Evolutionary conservation across 1,139 yeast species (phyloP), one percentile per base, ranked within the genome.

Genomic region (Casaregolazyma lundiana): DNA sequence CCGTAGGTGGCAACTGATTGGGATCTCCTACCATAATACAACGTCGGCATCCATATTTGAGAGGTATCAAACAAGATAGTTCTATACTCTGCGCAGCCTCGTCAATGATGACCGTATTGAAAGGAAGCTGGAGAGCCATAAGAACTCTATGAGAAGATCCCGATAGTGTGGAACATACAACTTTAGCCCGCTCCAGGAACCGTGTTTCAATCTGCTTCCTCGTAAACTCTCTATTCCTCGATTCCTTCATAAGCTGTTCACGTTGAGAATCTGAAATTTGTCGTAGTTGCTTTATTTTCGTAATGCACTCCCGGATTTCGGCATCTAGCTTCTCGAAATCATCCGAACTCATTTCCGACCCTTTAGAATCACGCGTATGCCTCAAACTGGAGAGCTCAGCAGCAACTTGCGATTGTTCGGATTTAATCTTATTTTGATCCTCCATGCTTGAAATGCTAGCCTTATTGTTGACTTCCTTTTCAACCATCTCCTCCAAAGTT

Each of bases 11-110:
- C 52, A 94, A 75, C 69, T 94, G 99, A 62, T 92, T 90, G 2
- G 98, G 98, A 70, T 94, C 99, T 61, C 99, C 99, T 44, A 94
- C 99, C 96, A 94, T 87, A 43, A 94, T 84, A 69, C 97, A 90
- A 48, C 81, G 80, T 52, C 76, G 81, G 59, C 96, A 87, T 1
- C 98, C 98, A 63, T 90, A 94, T 60, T 96, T 75, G 54, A 94
- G 72, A 0, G 99, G 99, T 59, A 92, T 92, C 29, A 94, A 76
- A 0, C 96, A 87, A 8, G 96, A 87, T 39, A 92, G 65, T 62
- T 94, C 99, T 40, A 94, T 92, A 78, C 96, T 85, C 65, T 94
- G 99, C 60, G 97, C 95, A 1, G 98, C 98, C 65, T 94, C 99
- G 71, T 94, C 99, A 54, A 94, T 83, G 47, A 94, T 82, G 2